Percentiles rank a stretch among this genome's conserved stretches.
Evolutionary conservation across 2,329 filamentous ascomycete genomes (phyloP).

Genomic region (Stachybotrys chartarum): DNA sequence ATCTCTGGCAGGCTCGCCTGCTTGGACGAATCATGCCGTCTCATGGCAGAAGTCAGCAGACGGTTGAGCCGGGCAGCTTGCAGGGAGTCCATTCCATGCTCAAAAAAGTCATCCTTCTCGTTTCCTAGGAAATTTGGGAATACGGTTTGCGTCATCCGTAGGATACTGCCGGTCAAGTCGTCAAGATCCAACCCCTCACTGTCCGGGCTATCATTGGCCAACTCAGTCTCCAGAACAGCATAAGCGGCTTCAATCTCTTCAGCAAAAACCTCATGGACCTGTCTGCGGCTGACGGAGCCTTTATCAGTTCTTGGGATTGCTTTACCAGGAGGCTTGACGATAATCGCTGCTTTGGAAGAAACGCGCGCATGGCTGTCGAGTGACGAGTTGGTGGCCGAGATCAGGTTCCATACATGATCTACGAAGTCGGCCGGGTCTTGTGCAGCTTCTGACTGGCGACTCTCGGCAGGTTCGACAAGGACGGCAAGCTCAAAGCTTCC

Average conservation of each 20-base stretch:
- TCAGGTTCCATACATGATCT: constrained; percentile 3
- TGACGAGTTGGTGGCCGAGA: constrained; percentile 1
- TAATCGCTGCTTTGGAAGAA: constrained; percentile 6
- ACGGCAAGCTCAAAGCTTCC: constrained; percentile 8
- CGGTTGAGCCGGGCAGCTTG: constrained; percentile 14
- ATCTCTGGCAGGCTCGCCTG: background rate
- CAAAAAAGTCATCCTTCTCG: constrained; percentile 14
- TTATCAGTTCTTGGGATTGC: constrained; percentile 10
- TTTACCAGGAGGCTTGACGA: constrained; percentile 4
- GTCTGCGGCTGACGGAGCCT: constrained; percentile 8
- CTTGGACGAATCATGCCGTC: background rate
- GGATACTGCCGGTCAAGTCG: constrained; percentile 6
- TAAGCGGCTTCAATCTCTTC: constrained; percentile 13
- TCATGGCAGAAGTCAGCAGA: constrained; percentile 3
- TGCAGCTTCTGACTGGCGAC: background rate
- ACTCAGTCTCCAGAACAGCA: constrained; percentile 2
- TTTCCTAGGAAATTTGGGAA: background rate
- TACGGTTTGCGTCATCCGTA: constrained; percentile 6
- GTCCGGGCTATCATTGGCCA: background rate
- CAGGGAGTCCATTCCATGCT: constrained; percentile 21
- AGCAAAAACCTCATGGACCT: constrained; percentile 5
- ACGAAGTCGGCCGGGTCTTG: background rate
- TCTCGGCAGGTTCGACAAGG: constrained; percentile 6
- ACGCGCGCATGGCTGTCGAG: constrained; percentile 7
- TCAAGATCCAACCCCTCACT: background rate